Evolutionary conservation across 495 filamentous ascomycete species (phyloP), one percentile per base, ranked within the genome.

Genomic region (Mytilinidion resinicola): DNA sequence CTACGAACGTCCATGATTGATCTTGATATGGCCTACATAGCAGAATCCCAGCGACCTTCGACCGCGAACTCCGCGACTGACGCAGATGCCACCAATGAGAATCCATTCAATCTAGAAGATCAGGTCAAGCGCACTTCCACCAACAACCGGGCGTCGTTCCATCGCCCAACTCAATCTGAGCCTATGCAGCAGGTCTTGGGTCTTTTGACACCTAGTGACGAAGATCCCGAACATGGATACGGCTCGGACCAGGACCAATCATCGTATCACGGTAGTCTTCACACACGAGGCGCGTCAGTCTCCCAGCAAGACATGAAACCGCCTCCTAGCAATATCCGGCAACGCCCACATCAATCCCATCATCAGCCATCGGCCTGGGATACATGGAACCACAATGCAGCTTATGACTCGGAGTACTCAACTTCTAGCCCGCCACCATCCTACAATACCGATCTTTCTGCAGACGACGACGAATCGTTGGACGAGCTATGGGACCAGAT

Each of bases 71-170:
- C 72, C 11, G 51, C 64, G 6, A 61, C 66, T 34, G 64, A 64
- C 12, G 69, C 72, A 3, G 57, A 43, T n/a, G 60, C 59, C 46
- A 66, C 55, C 9, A 67, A 65, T 30, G 70, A 69, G 35, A 68
- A 75, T 51, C 72, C 72, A 0, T 75, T 75, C 57, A 69, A 75
- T 56, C 67, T 73, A 43, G 72, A 75, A 53, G 64, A 67, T 47
- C 64, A 67, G 53, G 60, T 67, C 19, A 52, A 63, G n/a, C 60
- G 63, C 14, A 58, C 64, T 14, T 50, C 60, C 15, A 60, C 47
- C 21, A 67, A 63, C 57, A 60, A 67, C 47, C 60, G 64, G 4
- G 57, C 57, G 15, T 67, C 64, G 3, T 63, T 54, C 44, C 64
- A 67, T 56, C 63, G 56, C 43, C 63, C 63, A 37, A 63, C 64